Base-by-base conservation (phyloP, 805 yeast species). In the Schwanniomyces yamadae region DNA sequence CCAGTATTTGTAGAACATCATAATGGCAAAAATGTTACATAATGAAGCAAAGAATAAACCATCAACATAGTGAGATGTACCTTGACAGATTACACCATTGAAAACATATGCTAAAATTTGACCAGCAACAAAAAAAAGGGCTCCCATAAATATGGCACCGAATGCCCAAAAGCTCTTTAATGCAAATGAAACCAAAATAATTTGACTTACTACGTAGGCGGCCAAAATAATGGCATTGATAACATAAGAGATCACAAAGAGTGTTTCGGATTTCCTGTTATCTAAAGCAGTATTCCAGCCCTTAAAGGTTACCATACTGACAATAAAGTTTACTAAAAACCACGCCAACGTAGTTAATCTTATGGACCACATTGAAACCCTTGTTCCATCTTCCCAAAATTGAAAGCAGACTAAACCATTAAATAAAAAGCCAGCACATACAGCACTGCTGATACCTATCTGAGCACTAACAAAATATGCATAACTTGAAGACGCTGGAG, bases 1-100 rank as follows among this genome's bases (percentile, higher is more conserved):
- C 96, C 98, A 91, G 49, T 80, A 87, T 63, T 93, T 90, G 69
- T 89, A 91, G 34, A 91, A 71, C 98, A 93, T 91, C 95, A 93
- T 89, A 37, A 84, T 65, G 4, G 95, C 75, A 51, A 88, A 84
- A 33, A 88, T 55, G 55, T 87, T 87, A 54, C 95, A 77, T 23
- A 88, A 51, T 17, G 93, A 76, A 21, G 88, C 93, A 52, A 90
- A 87, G 53, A 91, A 83, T 20, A 88, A 60, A 1, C 98, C 98
- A 54, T 91, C 99, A 15, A 88, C 71, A 57, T 91, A 93, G 61
- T 93, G 99, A 24, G 82, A 77, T 31, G 84, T 77, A 14, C 79
- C 73, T 23, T 65, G 62, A 61, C 99, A 91, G 27, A 91, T 79
- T 13, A 57, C 50, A 30, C 65, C 52, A 16, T 89, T 83, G 47